A percentile compares a stretch with the other conserved stretches of the same genome.
Conservation (phyloP, 306 rosid genomes). For the Corylus americana region DNA sequence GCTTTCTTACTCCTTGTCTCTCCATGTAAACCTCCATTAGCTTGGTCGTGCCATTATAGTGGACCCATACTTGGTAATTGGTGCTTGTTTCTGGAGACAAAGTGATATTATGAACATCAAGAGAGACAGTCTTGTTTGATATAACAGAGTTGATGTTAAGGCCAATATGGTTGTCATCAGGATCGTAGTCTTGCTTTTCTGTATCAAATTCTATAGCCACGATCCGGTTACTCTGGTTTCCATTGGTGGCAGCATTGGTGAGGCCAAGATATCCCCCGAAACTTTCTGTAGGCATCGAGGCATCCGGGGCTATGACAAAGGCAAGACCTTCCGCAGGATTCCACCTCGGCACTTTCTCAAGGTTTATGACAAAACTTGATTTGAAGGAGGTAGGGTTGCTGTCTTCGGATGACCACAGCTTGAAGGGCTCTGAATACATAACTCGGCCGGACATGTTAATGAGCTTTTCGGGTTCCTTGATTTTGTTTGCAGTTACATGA, state of each 20-base stretch:
- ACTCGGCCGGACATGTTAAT: constrained; percentile 39
- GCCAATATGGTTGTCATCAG: constrained; percentile 43
- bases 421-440: constrained; percentile 34
- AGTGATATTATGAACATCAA: constrained; percentile 16
- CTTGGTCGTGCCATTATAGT: constrained; percentile 39
- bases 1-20: constrained; percentile 8
- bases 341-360: constrained; percentile 18
- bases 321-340: constrained; percentile 41
- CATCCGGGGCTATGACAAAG: constrained; percentile 46
- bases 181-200: constrained; percentile 43
- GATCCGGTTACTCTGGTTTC: constrained; percentile 19
- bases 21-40: constrained; percentile 46
- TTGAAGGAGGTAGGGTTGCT: constrained; percentile 43
- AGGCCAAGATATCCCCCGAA: constrained; percentile 50
- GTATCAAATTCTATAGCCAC: constrained; percentile 55
- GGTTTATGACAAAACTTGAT: constrained; percentile 40
- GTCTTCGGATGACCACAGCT: constrained; percentile 38
- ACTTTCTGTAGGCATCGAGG: constrained; percentile 26
- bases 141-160: constrained; percentile 43
- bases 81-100: constrained; percentile 11
- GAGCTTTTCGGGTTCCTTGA: neutral
- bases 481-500: constrained; percentile 42
- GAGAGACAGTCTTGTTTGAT: constrained; percentile 26
- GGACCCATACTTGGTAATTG: constrained; percentile 36
- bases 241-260: constrained; percentile 38